Conservation (phyloP, 176 grass and related monocot species). For the Areca catechu region DNA sequence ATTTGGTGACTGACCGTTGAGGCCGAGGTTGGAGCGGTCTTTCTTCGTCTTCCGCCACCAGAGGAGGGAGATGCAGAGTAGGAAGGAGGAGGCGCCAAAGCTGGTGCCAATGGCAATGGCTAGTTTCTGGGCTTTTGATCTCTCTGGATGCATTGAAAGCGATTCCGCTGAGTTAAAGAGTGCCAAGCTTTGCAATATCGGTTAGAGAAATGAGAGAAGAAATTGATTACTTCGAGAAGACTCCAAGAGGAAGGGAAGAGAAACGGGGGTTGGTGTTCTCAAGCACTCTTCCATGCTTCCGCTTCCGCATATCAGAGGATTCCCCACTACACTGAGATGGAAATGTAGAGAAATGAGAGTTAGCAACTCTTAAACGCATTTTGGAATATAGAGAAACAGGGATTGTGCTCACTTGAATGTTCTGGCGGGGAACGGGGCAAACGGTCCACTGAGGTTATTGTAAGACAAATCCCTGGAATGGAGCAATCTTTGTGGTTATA, state of each 20-base stretch:
- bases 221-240: conserved; percentile 34
- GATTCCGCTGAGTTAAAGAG: too few relatives aligned
- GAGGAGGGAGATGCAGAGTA: conserved; percentile 43
- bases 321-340: conserved; percentile 62
- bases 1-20: conserved; percentile 34
- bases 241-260: conserved; percentile 52
- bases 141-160: conserved; percentile 17
- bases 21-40: conserved; percentile 44
- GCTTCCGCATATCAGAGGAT: conserved; percentile 76
- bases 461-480: conserved; percentile 83
- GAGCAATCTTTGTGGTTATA: background rate
- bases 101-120: conserved; percentile 56
- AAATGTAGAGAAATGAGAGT: background rate
- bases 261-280: conserved; percentile 30
- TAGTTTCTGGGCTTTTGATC: conserved; percentile 58
- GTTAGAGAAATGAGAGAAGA: background rate
- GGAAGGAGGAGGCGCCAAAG: conserved; percentile 49
- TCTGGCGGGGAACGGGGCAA: conserved; percentile 62
- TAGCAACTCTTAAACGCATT: too few relatives aligned
- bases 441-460: conserved; percentile 81
- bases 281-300: conserved; percentile 41
- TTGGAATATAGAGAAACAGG: conserved; percentile 17
- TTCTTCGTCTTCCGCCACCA: conserved; percentile 49
- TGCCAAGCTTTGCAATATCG: too few relatives aligned
- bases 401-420: conserved; percentile 60